Evolutionary conservation across 2,329 filamentous ascomycete genomes (phyloP), one percentile per base, ranked within the genome.

Genomic region (Fusarium decemcellulare): DNA sequence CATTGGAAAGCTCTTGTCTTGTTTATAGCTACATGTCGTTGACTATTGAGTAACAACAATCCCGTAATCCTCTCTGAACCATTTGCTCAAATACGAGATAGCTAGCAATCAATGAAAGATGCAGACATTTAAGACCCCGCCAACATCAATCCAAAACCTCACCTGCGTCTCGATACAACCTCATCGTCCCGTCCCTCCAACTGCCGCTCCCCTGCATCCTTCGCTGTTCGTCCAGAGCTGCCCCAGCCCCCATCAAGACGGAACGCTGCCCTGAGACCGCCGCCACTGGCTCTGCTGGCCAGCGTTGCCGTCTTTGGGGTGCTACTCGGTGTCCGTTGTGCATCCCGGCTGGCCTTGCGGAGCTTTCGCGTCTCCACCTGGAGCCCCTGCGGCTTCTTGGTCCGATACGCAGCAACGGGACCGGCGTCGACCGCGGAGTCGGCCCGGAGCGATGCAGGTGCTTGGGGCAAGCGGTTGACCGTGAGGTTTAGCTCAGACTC

Each of bases 371-470:
- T 72, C 46, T 76, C 76, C 47, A 76, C 64, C 16, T 50, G 63
- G 42, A 75, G 68, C 7, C 70, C 73, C 14, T 67, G 65, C 11
- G 74, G 75, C 36, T 74, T 77, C 61, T 70, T 76, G 30, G 54
- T 48, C 47, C 69, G 75, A 66, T 71, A 72, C 16, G 58, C 62
- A 32, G 67, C 48, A 14, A 30, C 42, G 30, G 61, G 43, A 23
- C 30, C 44, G 48, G 48, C 46, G 8, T 59, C 63, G 30, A 66
- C 51, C 29, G 48, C 44, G 15, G 54, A 34, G n/a, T 53, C 59
- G 42, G 48, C 60, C 39, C 58, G 57, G 32, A 44, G 37, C 18
- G 59, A 39, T 23, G 56, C 53, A 36, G 52, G 65, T 16, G 43
- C 37, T 44, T 59, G 64, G 36, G 46, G 42, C 37, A 60, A 57